A percentile compares a stretch with the other conserved stretches of the same genome.
Evolutionary conservation across 176 grass and related monocot species (phyloP).

Genomic region (Aegilops sharonensis): DNA sequence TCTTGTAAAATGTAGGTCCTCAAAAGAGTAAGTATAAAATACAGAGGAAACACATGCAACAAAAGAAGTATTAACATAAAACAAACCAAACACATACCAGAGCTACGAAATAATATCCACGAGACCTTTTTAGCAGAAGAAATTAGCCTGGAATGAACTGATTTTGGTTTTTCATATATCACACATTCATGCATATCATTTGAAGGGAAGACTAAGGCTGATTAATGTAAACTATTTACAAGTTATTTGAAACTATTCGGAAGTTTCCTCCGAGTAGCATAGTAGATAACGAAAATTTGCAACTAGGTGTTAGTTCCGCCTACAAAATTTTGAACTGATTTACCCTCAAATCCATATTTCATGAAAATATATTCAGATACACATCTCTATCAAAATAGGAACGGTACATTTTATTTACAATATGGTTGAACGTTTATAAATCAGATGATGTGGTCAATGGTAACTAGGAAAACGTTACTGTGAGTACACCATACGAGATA

Average conservation of each 20-base stretch:
- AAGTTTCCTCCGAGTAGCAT: neutral
- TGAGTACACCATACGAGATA: neutral
- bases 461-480: neutral
- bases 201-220: neutral
- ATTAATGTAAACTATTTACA: slow-evolving; percentile 9
- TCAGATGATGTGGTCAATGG: neutral
- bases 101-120: neutral
- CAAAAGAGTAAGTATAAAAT: neutral
- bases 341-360: neutral
- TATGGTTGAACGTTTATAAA: neutral
- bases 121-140: neutral
- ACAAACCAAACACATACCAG: neutral
- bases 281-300: neutral
- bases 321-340: neutral
- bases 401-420: neutral
- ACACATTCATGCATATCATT: neutral
- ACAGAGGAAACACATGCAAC: neutral
- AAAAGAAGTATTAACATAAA: neutral
- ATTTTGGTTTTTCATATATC: slow-evolving; percentile 3
- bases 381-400: neutral
- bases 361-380: neutral
- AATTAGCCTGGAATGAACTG: neutral
- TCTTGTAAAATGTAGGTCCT: neutral
- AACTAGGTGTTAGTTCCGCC: neutral
- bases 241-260: neutral